phyloP scores from a whole-genome alignment of 2,329 filamentous ascomycete genomes.

The Epichloe festucae region DNA sequence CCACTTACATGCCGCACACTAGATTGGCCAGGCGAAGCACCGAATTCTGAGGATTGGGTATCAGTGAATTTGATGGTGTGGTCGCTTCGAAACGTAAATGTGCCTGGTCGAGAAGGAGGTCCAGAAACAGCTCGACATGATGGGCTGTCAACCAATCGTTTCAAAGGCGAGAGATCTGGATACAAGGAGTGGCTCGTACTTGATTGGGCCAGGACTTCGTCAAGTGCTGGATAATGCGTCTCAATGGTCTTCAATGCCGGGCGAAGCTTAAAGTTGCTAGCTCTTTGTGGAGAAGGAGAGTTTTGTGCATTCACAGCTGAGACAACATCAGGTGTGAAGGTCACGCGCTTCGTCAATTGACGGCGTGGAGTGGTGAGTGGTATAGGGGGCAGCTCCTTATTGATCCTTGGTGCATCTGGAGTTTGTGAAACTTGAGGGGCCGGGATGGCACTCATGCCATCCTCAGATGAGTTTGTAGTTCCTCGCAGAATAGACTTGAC shows the following conservation, averaged over 20 bases:
- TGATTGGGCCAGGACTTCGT: constrained; percentile 14
- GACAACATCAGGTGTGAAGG: constrained; percentile 64
- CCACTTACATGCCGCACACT: constrained; percentile 47
- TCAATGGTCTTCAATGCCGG: constrained; percentile 15
- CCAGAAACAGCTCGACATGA: constrained; percentile 13
- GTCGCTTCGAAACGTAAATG: constrained; percentile 53
- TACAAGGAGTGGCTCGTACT: constrained; percentile 30
- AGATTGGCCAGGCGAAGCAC: constrained; percentile 43
- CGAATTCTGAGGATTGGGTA: constrained; percentile 38
- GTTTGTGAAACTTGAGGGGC: constrained; percentile 33
- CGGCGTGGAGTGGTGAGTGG: constrained; percentile 54
- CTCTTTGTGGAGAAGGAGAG: constrained; percentile 45
- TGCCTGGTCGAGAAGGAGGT: constrained; percentile 36
- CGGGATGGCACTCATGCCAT: constrained; percentile 35
- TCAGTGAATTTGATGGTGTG: constrained; percentile 47
- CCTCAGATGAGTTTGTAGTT: constrained; percentile 22
- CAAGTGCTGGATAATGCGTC: constrained; percentile 18
- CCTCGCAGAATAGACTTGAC: constrained; percentile 46
- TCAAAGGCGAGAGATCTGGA: constrained; percentile 37
- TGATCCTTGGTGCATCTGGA: constrained; percentile 29
- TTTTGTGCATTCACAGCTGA: constrained; percentile 29
- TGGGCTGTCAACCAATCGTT: constrained; percentile 17
- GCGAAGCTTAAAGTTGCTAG: constrained; percentile 30
- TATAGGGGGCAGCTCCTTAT: constrained; percentile 40
- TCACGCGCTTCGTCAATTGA: constrained; percentile 58